Evolutionary conservation across 805 yeast genomes (phyloP).

Genomic region (Crinitomyces ghanaensis): DNA sequence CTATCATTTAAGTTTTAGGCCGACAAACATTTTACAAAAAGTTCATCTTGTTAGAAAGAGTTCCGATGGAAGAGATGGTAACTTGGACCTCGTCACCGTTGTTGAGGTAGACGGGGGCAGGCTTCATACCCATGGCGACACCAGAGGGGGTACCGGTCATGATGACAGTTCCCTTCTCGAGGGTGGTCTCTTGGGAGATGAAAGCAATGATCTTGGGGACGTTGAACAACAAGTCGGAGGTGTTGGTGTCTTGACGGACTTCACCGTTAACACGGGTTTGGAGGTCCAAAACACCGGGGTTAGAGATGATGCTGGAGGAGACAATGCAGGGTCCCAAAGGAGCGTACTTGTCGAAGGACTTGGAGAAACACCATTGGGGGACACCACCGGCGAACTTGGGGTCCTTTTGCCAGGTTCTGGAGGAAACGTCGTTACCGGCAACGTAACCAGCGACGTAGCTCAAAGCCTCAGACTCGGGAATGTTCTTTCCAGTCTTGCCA

Average conservation of each 20-base stretch:
- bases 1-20: too few species aligned
- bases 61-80: conserved; percentile 32
- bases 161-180: conserved; percentile 32
- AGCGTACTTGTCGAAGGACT: conserved; percentile 41
- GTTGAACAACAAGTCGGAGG: conserved; percentile 30
- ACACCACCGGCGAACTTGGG: conserved; percentile 39
- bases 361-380: conserved; percentile 38
- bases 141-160: conserved; percentile 36
- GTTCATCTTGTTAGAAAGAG: conserved; percentile 29
- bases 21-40: too few species aligned
- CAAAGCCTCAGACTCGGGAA: conserved; percentile 31
- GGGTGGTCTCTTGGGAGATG: conserved; percentile 31
- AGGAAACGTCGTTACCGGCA: conserved; percentile 43
- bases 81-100: conserved; percentile 34
- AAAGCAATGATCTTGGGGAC: conserved; percentile 27
- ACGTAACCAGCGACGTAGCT: conserved; percentile 38
- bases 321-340: conserved; percentile 43
- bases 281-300: conserved; percentile 24
- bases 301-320: conserved; percentile 23
- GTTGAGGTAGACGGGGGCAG: conserved; percentile 28
- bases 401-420: conserved; percentile 38
- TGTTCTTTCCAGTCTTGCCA: conserved; percentile 35
- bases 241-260: conserved; percentile 27
- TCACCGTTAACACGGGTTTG: conserved; percentile 30
- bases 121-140: conserved; percentile 29